These are phyloP conservation scores for Blastocystis sp. DNA, from an alignment of 352 stramenopile genomes.

Conservation along the genomic window DNA sequence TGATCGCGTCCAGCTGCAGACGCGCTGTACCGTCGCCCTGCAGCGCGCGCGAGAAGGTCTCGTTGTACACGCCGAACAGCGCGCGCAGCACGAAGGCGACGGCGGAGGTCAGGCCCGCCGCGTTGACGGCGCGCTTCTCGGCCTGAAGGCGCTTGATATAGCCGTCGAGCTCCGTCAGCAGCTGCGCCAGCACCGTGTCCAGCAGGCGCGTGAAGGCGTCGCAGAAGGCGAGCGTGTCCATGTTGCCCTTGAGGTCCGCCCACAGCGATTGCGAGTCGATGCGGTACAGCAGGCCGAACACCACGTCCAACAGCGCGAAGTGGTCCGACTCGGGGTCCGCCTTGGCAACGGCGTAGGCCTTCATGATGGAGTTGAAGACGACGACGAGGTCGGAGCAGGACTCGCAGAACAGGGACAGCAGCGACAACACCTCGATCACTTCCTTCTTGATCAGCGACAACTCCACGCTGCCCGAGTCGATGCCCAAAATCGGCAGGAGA, in stretches of 20 bases:
- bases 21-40: background rate
- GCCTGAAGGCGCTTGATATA: background rate
- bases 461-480: constrained; percentile 1
- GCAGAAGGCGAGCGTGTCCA: background rate
- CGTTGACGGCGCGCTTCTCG: constrained; percentile 4
- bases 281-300: constrained; percentile 20
- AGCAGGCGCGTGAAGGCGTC: background rate
- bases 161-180: background rate
- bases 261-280: background rate
- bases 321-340: background rate
- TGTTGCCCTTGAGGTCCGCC: background rate
- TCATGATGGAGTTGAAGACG: background rate
- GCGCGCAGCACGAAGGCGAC: background rate
- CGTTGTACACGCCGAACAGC: constrained; percentile 21
- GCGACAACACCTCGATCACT: constrained; percentile 10
- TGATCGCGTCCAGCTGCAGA: background rate
- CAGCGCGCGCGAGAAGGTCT: background rate
- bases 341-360: background rate
- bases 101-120: constrained; percentile 2
- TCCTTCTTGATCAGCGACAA: constrained; percentile 64
- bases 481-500: constrained; percentile 14
- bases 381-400: background rate
- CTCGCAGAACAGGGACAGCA: constrained; percentile 16
- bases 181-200: background rate
- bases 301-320: background rate